Evolutionary conservation across 2,329 filamentous ascomycete genomes (phyloP).

Genomic region (Trichoderma endophyticum): DNA sequence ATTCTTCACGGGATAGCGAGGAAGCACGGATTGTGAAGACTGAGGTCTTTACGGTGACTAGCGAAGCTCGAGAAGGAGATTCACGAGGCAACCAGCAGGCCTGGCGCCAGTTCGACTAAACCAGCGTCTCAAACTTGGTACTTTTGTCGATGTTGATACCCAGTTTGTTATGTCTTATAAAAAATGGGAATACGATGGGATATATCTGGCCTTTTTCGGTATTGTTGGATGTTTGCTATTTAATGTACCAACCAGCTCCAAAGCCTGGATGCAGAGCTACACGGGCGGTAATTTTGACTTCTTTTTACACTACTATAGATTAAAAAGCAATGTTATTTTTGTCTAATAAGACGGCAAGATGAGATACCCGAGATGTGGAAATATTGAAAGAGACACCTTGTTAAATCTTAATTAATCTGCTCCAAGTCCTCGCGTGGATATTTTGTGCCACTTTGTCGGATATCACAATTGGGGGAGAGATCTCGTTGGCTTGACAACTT

Average conservation of each 20-base stretch:
- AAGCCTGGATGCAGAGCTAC: neutral
- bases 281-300: neutral
- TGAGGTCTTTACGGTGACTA: neutral
- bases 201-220: neutral
- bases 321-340: neutral
- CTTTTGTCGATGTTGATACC: neutral
- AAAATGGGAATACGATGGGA: neutral
- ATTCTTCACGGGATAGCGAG: neutral
- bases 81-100: neutral
- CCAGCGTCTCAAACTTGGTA: neutral
- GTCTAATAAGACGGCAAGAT: neutral
- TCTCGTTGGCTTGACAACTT: neutral
- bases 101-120: neutral
- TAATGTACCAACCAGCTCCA: neutral
- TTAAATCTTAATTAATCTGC: neutral
- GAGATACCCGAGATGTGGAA: neutral
- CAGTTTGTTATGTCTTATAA: too few relatives aligned
- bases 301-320: neutral
- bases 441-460: neutral
- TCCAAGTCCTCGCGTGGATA: neutral
- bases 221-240: neutral
- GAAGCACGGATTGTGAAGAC: neutral
- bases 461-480: neutral
- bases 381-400: neutral
- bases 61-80: neutral